Evolutionary conservation across 176 grass and related monocot genomes (phyloP), one percentile per base, ranked within the genome.

Genomic region (Leersia perrieri): DNA sequence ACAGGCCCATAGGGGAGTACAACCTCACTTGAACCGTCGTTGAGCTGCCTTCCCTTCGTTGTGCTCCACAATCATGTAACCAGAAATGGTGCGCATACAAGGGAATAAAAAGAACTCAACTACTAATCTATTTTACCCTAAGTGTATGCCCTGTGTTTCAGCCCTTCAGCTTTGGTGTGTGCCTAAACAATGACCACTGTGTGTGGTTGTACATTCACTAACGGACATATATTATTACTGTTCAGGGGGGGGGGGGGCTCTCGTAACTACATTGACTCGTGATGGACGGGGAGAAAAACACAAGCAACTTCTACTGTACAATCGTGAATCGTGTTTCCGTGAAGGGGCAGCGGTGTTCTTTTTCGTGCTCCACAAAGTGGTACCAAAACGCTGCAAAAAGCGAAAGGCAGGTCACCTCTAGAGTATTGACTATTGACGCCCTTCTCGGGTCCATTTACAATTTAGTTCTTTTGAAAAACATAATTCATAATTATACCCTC

Each of bases 311-410:
- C 22, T 58, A 58, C n/a, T 58, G 53, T 58, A 58, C 53, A 25
- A 3, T 11, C 53, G 53, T 58, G 53, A 25, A 3, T 11, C 53
- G 53, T 58, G 53, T 58, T 55, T 9, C 51, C 14, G 51, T 55
- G n/a, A 81, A 15, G 34, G 16, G 5, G 74, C 5, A 55, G 79
- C 13, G 23, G 11, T 12, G 5, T 20, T 58, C 40, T 83, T 82
- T 82, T 39, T 14, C 31, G 51, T 74, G 74, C 51, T 70, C 69
- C 84, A 87, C 75, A 83, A 90, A 87, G 70, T 70, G 33, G 34
- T 35, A 44, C 80, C 75, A 35, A 80, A 85, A 86, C 51, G 80
- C 80, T 80, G 84, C 75, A 34, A 76, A 87, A 90, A 86, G 79
- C 42, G 7, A 73, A 78, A 86, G 73, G 87, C 42, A 49, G 73